Base-by-base conservation (phyloP, 352 stramenopile species). In the Pythium myriotylum region DNA sequence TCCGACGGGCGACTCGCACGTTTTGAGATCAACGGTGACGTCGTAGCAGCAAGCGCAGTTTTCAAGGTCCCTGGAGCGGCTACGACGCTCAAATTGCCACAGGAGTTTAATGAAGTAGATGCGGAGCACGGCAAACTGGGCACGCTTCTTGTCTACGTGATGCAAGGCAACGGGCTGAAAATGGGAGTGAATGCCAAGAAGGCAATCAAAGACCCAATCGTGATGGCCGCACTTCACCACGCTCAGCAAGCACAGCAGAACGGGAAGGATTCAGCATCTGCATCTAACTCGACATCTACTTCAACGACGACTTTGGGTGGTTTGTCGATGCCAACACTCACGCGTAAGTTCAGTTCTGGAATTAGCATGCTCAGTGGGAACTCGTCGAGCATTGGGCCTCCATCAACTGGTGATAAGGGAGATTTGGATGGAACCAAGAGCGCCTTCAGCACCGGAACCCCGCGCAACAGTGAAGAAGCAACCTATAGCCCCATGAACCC, bases 21-120 rank as follows among this genome's bases (percentile, higher is more conserved):
- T 6, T 94, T 95, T 63, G 86, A 95, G 67, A 94, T 95, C 56
- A 95, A 94, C 20, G 86, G 86, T 14, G 86, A 95, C 35, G 86
- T 95, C 8, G 86, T 95, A 2, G 86, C 86, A 14, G 86, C 86
- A 16, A 93, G 83, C 58, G 86, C 86, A 4, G 86, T 95, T 6
- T 95, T 94, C 56, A 95, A 95, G 53, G 77, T 94, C 4, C 86
- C 86, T 16, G 86, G 86, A 42, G 86, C 86, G 1, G 86, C 86
- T 7, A 94, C 86, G 32, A 94, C 86, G 23, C 70, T 95, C 8
- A 94, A 91, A 56, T 70, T 95, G n/a, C 86, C 86, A 5, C 86
- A 95, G 54, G 86, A 95, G 27, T 92, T 92, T 58, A 90, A 95
- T 37, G 86, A 95, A 58, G 86, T 95, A 14, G 84, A 93, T 62